Percentiles rank a stretch among this genome's conserved stretches.
phyloP scores from a whole-genome alignment of 768 basidiomycete genomes.

The Baorangia bicolor region DNA sequence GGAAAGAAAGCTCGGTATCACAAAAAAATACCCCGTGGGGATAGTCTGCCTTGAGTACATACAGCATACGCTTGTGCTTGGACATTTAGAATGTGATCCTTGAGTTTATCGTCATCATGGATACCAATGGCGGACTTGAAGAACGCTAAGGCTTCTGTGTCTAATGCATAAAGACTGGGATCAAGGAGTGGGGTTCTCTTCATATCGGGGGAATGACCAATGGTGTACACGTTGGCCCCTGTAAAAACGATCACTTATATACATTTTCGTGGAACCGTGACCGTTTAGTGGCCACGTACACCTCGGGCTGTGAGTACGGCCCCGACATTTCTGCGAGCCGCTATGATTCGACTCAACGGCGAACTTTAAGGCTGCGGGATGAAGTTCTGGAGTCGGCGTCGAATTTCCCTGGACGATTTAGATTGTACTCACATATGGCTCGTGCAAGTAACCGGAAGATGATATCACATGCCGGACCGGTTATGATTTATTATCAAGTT shows the following conservation, averaged over 20 bases:
- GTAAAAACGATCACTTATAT: too few relatives aligned
- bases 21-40: not conserved
- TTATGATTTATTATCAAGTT: too few relatives aligned
- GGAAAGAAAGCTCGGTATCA: not conserved
- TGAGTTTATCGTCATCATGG: constrained; percentile 29
- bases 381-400: not conserved
- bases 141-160: constrained; percentile 20
- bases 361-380: not conserved
- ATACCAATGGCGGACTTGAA: constrained; percentile 33
- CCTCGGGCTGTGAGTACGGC: not conserved
- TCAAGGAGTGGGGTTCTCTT: constrained; percentile 6
- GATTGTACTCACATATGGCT: too few relatives aligned
- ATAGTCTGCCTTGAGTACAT: not conserved
- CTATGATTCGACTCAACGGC: not conserved
- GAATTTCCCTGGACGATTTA: not conserved
- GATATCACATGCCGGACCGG: not conserved
- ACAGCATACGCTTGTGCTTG: constrained; percentile 36
- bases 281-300: too few relatives aligned
- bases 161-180: constrained; percentile 15
- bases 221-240: not conserved
- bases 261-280: not conserved
- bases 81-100: constrained; percentile 33
- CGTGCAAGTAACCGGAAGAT: too few relatives aligned
- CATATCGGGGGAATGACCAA: not conserved
- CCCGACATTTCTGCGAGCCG: not conserved